A percentile compares a stretch with the other conserved stretches of the same genome.
Evolutionary conservation across 2,329 filamentous ascomycete genomes (phyloP).

Genomic region (Ceratocystiopsis sp.): DNA sequence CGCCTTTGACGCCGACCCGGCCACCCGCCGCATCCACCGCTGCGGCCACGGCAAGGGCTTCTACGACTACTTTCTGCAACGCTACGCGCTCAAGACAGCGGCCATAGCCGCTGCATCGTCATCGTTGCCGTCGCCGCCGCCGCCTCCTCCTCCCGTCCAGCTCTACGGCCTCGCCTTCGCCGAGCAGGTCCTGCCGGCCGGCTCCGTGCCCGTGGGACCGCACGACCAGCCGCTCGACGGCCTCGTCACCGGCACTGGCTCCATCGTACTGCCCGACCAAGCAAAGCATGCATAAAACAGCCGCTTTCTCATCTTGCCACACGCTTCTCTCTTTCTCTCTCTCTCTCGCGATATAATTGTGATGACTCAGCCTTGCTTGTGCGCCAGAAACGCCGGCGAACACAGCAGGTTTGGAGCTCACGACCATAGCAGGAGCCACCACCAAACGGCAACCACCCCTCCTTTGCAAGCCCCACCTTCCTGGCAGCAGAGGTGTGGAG

Average conservation of each 20-base stretch:
- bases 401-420: no score
- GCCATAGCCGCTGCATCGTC: not conserved
- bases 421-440: no score
- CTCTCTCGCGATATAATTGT: no score
- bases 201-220: constrained; percentile 54
- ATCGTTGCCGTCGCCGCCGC: not conserved
- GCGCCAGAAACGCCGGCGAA: no score
- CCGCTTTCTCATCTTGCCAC: no score
- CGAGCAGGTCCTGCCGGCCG: constrained; percentile 57
- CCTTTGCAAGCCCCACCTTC: constrained; percentile 8
- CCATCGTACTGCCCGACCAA: not conserved
- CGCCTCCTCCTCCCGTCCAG: constrained; percentile 24
- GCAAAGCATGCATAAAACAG: no score
- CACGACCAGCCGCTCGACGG: constrained; percentile 71
- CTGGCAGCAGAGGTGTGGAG: constrained; percentile 5
- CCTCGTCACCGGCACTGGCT: constrained; percentile 53
- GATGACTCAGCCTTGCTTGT: no score
- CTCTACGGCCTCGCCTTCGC: constrained; percentile 65
- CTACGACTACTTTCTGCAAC: constrained; percentile 83
- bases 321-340: no score
- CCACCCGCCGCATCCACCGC: constrained; percentile 43
- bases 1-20: constrained; percentile 56
- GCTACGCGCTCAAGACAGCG: constrained; percentile 37
- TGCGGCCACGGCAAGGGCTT: constrained; percentile 92
- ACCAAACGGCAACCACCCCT: no score